Percentiles rank a stretch among this genome's conserved stretches.
Evolutionary conservation across 352 stramenopile species (phyloP).

Genomic region (Phytophthora hybrid): DNA sequence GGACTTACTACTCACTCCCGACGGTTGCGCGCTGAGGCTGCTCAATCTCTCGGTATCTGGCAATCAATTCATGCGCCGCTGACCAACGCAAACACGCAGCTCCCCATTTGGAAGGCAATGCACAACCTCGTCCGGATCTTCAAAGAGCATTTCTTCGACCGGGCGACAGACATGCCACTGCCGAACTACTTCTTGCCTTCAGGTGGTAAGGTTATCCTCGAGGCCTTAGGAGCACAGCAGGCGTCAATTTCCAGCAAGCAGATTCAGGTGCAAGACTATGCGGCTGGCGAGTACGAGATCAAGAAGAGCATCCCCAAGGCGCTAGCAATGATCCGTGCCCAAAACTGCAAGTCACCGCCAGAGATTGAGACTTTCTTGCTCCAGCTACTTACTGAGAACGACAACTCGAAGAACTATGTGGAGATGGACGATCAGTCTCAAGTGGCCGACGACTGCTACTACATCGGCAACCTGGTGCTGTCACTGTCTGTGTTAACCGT

Average conservation of each 20-base stretch:
- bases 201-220: constrained; percentile 83
- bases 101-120: constrained; percentile 89
- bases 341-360: constrained; percentile 79
- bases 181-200: constrained; percentile 89
- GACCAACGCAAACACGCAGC: constrained; percentile 81
- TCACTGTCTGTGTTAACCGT: constrained; percentile 76
- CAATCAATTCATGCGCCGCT: constrained; percentile 86
- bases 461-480: constrained; percentile 81
- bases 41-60: constrained; percentile 83
- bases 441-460: constrained; percentile 88
- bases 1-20: constrained; percentile 85
- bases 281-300: constrained; percentile 88
- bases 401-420: constrained; percentile 92
- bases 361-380: constrained; percentile 86
- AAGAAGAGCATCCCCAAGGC: constrained; percentile 87
- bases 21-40: constrained; percentile 75
- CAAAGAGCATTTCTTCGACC: constrained; percentile 90
- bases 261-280: constrained; percentile 89
- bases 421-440: constrained; percentile 89
- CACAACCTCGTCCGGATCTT: constrained; percentile 91
- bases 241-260: constrained; percentile 86
- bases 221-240: constrained; percentile 79
- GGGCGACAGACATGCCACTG: constrained; percentile 82
- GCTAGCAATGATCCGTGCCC: constrained; percentile 77
- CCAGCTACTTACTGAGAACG: constrained; percentile 83